Percentiles rank a stretch among this genome's conserved stretches.
Evolutionary conservation across 768 basidiomycete genomes (phyloP).

Genomic region (Trichaptum fuscoviolaceum): DNA sequence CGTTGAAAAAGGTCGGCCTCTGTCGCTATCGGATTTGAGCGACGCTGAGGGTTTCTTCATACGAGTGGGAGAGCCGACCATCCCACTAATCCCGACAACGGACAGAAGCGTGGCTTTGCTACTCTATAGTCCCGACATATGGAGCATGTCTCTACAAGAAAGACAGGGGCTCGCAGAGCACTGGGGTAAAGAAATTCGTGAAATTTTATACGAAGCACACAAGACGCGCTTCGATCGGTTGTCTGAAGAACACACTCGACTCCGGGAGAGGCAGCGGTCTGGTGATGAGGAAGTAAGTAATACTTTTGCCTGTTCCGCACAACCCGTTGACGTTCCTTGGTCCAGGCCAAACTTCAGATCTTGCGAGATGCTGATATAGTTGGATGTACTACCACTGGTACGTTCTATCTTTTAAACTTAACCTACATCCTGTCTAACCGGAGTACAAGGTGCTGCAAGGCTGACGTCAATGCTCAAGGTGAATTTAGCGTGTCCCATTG

Average conservation of each 20-base stretch:
- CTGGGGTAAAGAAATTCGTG: conserved; percentile 44
- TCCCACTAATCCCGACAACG: conserved; percentile 34
- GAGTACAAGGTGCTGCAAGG: conserved; percentile 59
- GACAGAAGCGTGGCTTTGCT: conserved; percentile 34
- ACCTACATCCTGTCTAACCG: conserved; percentile 5
- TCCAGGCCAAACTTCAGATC: conserved; percentile 54
- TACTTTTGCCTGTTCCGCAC: neutral
- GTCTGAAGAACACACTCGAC: conserved; percentile 36
- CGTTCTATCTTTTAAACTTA: conserved; percentile 3
- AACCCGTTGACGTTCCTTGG: too few relatives aligned
- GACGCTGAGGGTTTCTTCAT: conserved; percentile 32
- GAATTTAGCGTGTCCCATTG: conserved; percentile 6
- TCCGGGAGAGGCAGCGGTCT: conserved; percentile 30
- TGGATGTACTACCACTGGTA: conserved; percentile 76
- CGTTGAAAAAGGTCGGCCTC: neutral
- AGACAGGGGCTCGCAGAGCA: conserved; percentile 36
- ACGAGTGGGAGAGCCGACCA: conserved; percentile 26
- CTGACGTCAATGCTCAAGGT: conserved; percentile 54
- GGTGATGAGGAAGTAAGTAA: conserved; percentile 49
- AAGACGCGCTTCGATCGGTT: conserved; percentile 38
- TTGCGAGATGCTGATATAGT: conserved; percentile 54
- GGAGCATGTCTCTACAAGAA: conserved; percentile 50
- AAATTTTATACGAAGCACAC: conserved; percentile 23
- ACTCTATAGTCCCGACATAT: conserved; percentile 35
- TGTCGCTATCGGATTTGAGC: conserved; percentile 17